Evolutionary conservation across 2,329 filamentous ascomycete genomes (phyloP).

Genomic region (Aureobasidium vineae): DNA sequence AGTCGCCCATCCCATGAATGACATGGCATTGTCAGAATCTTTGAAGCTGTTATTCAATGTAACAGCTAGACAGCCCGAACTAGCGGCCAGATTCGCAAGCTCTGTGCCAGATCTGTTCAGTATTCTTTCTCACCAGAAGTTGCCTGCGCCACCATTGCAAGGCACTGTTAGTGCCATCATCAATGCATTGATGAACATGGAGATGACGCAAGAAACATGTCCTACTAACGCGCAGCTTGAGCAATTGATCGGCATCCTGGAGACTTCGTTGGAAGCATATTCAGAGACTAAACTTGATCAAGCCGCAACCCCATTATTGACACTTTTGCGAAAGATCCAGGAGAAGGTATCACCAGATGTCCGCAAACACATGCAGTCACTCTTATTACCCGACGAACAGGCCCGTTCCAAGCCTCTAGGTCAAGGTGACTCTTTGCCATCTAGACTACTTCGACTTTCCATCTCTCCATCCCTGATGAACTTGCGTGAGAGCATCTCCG

Average conservation of each 20-base stretch:
- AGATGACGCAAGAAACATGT: slow-evolving; percentile 49
- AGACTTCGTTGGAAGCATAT: slow-evolving; percentile 63
- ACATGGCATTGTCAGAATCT: slow-evolving; percentile 78
- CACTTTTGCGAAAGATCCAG: slow-evolving; percentile 69
- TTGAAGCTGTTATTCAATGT: slow-evolving; percentile 89
- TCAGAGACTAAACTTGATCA: slow-evolving; percentile 68
- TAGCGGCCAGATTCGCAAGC: slow-evolving; percentile 61
- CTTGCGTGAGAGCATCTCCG: slow-evolving; percentile 70
- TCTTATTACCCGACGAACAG: slow-evolving; percentile 71
- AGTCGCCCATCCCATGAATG: slow-evolving; percentile 60
- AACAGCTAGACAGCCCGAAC: slow-evolving; percentile 67
- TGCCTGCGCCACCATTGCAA: slow-evolving; percentile 66
- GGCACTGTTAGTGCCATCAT: slow-evolving; percentile 69
- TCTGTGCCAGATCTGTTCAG: slow-evolving; percentile 68
- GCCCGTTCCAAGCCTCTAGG: slow-evolving; percentile 79
- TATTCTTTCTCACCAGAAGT: slow-evolving; percentile 63
- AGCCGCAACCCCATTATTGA: slow-evolving; percentile 68
- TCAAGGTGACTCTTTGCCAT: slow-evolving; percentile 68
- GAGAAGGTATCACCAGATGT: slow-evolving; percentile 63
- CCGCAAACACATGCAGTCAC: slow-evolving; percentile 60
- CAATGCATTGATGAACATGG: slow-evolving; percentile 78
- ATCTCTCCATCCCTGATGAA: slow-evolving; percentile 69
- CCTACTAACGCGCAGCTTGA: slow-evolving; percentile 55
- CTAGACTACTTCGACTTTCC: slow-evolving; percentile 73
- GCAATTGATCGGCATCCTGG: slow-evolving; percentile 68